Base-by-base conservation (phyloP, 257 asterid species). In the Agastache rugosa region DNA sequence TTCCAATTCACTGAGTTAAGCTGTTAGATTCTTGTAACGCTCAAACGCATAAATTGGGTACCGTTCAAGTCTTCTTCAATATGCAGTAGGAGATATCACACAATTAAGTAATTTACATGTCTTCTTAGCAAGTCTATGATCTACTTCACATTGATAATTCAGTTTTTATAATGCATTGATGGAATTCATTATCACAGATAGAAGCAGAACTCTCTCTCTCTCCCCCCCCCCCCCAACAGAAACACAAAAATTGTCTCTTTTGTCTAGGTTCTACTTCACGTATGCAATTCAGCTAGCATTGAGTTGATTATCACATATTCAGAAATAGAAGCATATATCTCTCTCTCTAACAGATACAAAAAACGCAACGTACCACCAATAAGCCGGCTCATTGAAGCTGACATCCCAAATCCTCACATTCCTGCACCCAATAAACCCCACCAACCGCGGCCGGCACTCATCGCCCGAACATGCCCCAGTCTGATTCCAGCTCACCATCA, bases 401-500 rank as follows among this genome's bases (percentile, higher is more conserved):
- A 94, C 76, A 60, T 82, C 77, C 86, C 84, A 85, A 31, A 94
- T 44, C 71, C 81, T 73, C 15, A 88, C 90, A 75, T 88, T 85
- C 31, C 61, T 67, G 80, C 91, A 91, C 17, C 87, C 87, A 59
- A 93, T 78, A 72, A 93, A 91, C 62, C 98, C 98, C 51, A 93
- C 94, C 77, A 93, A 64, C 42, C 96, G 82, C 44, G 98, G 97
- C 80, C 98, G 74, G 34, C 98, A 93, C 89, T 93, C 98, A 72
- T 93, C 97, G 0, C 96, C 98, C 77, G 76, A 79, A 41, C 98
- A 93, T 75, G 88, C 88, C 60, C 96, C 97, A 0, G 95, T 92
- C 64, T 69, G 50, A 23, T 94, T 92, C 97, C 99, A 94, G 73
- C 97, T 92, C 87, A 94, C 96, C 99, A 94, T 94, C 88, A 94